Evolutionary conservation across 768 basidiomycete species (phyloP).

Genomic region (Podaxis sp.): DNA sequence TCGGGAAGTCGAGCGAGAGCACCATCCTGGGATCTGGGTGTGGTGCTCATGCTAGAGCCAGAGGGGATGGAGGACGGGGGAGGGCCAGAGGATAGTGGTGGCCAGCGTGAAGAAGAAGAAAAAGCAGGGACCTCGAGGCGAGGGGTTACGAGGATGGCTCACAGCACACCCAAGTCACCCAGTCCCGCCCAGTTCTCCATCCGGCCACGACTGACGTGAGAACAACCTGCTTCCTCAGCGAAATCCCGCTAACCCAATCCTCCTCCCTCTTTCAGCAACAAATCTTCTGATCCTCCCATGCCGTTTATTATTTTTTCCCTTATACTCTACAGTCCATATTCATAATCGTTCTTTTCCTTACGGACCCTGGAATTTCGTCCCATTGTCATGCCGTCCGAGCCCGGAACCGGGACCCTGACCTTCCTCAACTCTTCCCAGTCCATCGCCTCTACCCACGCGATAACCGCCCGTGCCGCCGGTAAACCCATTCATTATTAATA

Average conservation of each 20-base stretch:
- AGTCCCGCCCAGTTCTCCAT: slow-evolving; percentile 14
- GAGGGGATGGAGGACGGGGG: neutral
- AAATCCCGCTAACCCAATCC: neutral
- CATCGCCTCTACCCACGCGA: neutral
- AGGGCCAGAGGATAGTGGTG: neutral
- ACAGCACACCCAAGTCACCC: slow-evolving; percentile 7
- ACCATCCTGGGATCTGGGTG: slow-evolving; percentile 7
- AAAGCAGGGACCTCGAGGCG: slow-evolving; percentile 12
- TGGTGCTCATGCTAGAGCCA: slow-evolving; percentile 11
- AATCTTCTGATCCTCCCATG: neutral
- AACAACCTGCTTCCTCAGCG: neutral
- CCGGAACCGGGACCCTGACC: slow-evolving; percentile 1
- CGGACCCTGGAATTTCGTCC: neutral
- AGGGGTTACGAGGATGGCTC: slow-evolving; percentile 3
- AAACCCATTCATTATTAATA: slow-evolving; percentile 15
- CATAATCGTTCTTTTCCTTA: neutral
- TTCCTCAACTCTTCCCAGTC: neutral
- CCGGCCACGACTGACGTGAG: slow-evolving; percentile 13
- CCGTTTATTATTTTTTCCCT: neutral
- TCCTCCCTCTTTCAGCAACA: neutral
- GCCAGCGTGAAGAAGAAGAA: slow-evolving; percentile 13
- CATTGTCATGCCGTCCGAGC: neutral
- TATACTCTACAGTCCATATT: neutral
- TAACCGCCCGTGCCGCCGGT: slow-evolving; percentile 4
- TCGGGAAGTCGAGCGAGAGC: slow-evolving; percentile 11